phyloP scores from a whole-genome alignment of 495 filamentous ascomycete genomes.

The Clohesyomyces aquaticus region DNA sequence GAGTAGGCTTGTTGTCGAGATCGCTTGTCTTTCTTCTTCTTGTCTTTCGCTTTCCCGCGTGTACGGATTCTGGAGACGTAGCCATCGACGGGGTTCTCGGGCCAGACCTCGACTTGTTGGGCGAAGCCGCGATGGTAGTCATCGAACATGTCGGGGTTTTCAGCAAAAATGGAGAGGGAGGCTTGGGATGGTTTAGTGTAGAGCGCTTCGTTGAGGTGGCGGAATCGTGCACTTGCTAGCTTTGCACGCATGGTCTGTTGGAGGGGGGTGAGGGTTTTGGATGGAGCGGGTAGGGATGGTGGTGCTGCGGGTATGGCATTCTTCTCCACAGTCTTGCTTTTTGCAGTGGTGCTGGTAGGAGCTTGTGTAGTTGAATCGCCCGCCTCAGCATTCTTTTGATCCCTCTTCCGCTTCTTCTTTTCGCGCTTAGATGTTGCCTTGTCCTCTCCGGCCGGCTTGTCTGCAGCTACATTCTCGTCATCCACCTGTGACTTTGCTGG shows the following conservation, averaged over 20 bases:
- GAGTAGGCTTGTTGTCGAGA: constrained; percentile 23
- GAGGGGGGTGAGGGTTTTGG: constrained; percentile 76
- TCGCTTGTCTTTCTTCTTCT: constrained; percentile 45
- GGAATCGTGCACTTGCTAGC: constrained; percentile 90
- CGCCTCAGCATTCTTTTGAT: constrained; percentile 15
- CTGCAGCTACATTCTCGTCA: constrained; percentile 34
- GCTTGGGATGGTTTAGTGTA: constrained; percentile 77
- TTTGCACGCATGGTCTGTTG: constrained; percentile 93
- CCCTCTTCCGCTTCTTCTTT: constrained; percentile 45
- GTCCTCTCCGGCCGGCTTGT: constrained; percentile 34
- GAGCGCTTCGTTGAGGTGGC: constrained; percentile 88
- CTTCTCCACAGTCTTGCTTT: neutral
- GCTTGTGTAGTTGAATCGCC: constrained; percentile 6
- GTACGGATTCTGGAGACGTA: constrained; percentile 71
- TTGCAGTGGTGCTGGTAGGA: constrained; percentile 9
- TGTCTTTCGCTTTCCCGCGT: constrained; percentile 53
- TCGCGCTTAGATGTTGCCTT: constrained; percentile 17
- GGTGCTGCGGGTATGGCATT: constrained; percentile 7
- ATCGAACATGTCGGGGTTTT: constrained; percentile 84
- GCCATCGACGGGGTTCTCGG: constrained; percentile 87
- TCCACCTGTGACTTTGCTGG: neutral
- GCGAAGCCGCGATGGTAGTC: constrained; percentile 96
- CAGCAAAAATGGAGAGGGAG: constrained; percentile 74
- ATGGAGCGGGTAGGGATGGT: constrained; percentile 45
- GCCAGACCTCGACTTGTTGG: constrained; percentile 91